Evolutionary conservation across 192 early-diverging fungal genomes (phyloP).

Genomic region (Mortierella antarctica): DNA sequence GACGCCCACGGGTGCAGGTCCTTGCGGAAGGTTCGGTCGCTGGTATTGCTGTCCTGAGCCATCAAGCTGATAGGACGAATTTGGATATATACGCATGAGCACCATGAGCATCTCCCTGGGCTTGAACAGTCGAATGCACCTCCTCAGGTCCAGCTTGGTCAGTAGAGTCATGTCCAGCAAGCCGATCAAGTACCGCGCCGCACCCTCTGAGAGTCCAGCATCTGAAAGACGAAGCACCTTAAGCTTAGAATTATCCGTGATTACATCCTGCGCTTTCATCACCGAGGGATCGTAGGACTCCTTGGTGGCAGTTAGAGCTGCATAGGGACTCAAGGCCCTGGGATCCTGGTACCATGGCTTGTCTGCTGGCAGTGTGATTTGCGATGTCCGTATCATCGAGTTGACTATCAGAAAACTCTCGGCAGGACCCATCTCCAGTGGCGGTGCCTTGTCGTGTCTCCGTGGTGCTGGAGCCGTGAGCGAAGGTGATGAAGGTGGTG

Average conservation of each 20-base stretch:
- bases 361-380: background rate
- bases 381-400: constrained; percentile 28
- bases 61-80: constrained; percentile 7
- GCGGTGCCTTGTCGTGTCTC: background rate
- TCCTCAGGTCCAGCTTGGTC: constrained; percentile 27
- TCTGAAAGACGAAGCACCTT: constrained; percentile 29
- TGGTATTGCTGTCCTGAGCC: background rate
- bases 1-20: constrained; percentile 8
- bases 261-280: constrained; percentile 18
- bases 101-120: constrained; percentile 28
- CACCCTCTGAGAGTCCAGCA: constrained; percentile 29
- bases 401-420: constrained; percentile 33
- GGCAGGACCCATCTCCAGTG: constrained; percentile 19
- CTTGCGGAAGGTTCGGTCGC: background rate
- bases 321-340: background rate
- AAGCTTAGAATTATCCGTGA: constrained; percentile 23
- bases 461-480: background rate
- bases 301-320: constrained; percentile 22
- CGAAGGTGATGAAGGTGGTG: constrained; percentile 8
- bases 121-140: constrained; percentile 37
- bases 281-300: constrained; percentile 4
- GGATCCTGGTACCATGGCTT: constrained; percentile 29
- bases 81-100: constrained; percentile 8
- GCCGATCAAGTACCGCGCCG: constrained; percentile 19
- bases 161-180: constrained; percentile 22